phyloP scores from a whole-genome alignment of 2,329 filamentous ascomycete genomes.

The Claviceps pusilla region DNA sequence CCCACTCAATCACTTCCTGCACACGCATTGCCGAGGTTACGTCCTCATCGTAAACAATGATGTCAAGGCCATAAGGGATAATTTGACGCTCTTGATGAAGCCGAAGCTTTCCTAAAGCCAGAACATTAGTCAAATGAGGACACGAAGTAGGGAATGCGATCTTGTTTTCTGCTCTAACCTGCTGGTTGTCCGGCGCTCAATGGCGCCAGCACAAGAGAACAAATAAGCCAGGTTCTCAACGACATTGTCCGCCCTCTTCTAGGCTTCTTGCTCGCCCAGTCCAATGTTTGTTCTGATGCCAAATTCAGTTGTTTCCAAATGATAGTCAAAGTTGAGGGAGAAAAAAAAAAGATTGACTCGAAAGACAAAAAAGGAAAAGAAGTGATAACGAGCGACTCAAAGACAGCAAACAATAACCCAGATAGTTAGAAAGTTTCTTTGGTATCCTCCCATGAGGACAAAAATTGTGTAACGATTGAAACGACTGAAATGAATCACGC shows the following conservation, averaged over 20 bases:
- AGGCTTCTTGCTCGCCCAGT: neutral
- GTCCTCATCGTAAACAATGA: conserved; percentile 22
- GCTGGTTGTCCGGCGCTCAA: neutral
- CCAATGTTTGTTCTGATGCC: neutral
- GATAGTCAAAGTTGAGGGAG: neutral
- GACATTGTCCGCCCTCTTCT: neutral
- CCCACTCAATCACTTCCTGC: conserved; percentile 41
- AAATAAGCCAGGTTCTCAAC: neutral
- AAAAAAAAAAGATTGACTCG: neutral
- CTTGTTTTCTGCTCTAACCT: neutral
- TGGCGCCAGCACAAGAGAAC: neutral
- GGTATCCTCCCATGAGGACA: neutral
- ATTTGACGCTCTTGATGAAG: neutral
- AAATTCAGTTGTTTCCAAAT: neutral
- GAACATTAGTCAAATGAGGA: neutral
- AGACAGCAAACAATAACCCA: too few relatives aligned
- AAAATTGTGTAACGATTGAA: neutral
- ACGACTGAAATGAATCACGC: neutral
- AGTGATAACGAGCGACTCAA: too few relatives aligned
- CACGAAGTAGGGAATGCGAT: neutral
- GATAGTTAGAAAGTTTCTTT: neutral
- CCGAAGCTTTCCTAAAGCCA: neutral
- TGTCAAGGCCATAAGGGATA: conserved; percentile 6
- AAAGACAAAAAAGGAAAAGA: neutral
- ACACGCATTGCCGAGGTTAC: conserved; percentile 25